Evolutionary conservation across 1,284 basidiomycete species (phyloP).

Genomic region (Mrakiaceae sp.): DNA sequence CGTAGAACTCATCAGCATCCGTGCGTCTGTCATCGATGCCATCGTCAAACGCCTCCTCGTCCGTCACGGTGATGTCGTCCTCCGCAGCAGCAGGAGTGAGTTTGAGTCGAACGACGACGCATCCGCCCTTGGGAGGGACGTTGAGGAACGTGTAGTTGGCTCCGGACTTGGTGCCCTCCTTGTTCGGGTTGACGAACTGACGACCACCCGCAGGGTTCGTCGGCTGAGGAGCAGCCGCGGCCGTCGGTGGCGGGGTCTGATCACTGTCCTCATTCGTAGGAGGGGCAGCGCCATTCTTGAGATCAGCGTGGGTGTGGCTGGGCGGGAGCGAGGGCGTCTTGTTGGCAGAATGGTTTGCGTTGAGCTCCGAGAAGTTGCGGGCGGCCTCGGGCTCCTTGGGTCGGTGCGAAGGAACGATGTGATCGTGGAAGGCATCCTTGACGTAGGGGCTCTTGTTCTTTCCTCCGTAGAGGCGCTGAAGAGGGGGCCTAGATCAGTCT

Average conservation of each 20-base stretch:
- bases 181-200: conserved; percentile 72
- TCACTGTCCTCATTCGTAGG: conserved; percentile 14
- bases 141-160: conserved; percentile 81
- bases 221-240: conserved; percentile 30
- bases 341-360: conserved; percentile 19
- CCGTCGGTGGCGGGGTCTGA: conserved; percentile 43
- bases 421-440: conserved; percentile 98
- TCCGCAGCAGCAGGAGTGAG: conserved; percentile 66
- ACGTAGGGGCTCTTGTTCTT: conserved; percentile 70
- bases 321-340: conserved; percentile 24
- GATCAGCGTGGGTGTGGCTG: conserved; percentile 25
- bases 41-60: conserved; percentile 83
- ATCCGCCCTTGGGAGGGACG: conserved; percentile 83
- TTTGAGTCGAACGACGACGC: conserved; percentile 89
- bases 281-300: conserved; percentile 22
- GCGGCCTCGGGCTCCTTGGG: conserved; percentile 38
- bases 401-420: conserved; percentile 77
- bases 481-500: not conserved
- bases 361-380: conserved; percentile 19
- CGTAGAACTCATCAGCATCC: conserved; percentile 95
- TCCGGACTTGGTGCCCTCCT: conserved; percentile 80
- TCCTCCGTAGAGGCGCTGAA: conserved; percentile 67
- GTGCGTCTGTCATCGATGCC: conserved; percentile 74
- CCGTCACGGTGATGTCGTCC: conserved; percentile 66
- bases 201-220: conserved; percentile 24